Conservation (phyloP, 441 rosid genomes). For the Erysimum cheiri region DNA sequence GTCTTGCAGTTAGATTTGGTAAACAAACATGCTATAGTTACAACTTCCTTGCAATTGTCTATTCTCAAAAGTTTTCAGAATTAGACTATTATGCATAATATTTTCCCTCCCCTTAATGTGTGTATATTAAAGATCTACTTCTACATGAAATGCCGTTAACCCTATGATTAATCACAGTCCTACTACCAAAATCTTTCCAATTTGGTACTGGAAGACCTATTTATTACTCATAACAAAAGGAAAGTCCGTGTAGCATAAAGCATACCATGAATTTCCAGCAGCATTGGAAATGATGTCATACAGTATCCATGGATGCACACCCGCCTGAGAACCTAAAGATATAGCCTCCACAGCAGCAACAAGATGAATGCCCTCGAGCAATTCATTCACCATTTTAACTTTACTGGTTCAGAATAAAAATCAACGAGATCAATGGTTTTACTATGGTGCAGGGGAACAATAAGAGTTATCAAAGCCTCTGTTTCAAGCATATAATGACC, state of each 20-base stretch:
- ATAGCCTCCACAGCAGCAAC: constrained; percentile 93
- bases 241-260: constrained; percentile 20
- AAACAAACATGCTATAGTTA: constrained; percentile 15
- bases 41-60: constrained; percentile 21
- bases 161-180: constrained; percentile 11
- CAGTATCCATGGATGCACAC: constrained; percentile 92
- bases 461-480: not conserved
- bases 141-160: constrained; percentile 14
- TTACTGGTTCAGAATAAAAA: constrained; percentile 58
- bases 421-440: constrained; percentile 2
- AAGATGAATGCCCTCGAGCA: constrained; percentile 91
- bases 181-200: not conserved
- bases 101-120: not conserved
- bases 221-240: constrained; percentile 14
- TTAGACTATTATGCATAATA: not conserved
- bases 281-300: constrained; percentile 95
- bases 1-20: constrained; percentile 1
- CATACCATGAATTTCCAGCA: constrained; percentile 97
- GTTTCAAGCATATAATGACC: constrained; percentile 18
- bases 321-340: constrained; percentile 72
- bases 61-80: constrained; percentile 17
- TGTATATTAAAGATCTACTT: constrained; percentile 20
- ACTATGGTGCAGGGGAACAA: constrained; percentile 27
- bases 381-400: constrained; percentile 76
- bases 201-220: constrained; percentile 6